Evolutionary conservation across 345 rosid genomes (phyloP).

Genomic region (Hibiscus syriacus): DNA sequence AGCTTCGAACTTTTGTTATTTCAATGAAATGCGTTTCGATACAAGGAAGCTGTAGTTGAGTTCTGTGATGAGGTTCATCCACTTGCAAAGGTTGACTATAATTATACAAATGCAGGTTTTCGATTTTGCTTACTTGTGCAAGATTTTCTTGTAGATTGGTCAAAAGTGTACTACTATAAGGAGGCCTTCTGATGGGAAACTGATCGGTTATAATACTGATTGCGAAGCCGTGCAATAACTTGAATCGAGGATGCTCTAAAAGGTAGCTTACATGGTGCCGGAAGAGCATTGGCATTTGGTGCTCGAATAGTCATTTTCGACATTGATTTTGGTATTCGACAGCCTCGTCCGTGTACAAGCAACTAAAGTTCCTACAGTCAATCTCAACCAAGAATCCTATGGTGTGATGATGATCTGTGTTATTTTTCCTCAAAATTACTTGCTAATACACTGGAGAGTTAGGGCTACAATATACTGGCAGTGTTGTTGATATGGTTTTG

Average conservation of each 20-base stretch:
- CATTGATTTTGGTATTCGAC: constrained; percentile 31
- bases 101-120: not conserved
- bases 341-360: not conserved
- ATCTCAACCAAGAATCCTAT: not conserved
- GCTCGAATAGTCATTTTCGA: constrained; percentile 46
- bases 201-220: constrained; percentile 47
- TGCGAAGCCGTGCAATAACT: constrained; percentile 40
- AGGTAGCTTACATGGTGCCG: constrained; percentile 45
- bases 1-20: constrained; percentile 4
- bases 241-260: constrained; percentile 51
- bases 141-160: not conserved
- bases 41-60: constrained; percentile 40
- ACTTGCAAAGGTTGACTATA: constrained; percentile 35
- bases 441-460: no score
- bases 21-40: constrained; percentile 21
- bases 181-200: constrained; percentile 41
- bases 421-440: no score
- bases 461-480: no score
- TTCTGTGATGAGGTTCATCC: constrained; percentile 45
- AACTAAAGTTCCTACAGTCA: not conserved
- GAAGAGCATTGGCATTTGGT: constrained; percentile 57
- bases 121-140: no score
- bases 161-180: constrained; percentile 27
- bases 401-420: not conserved
- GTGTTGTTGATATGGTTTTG: no score